phyloP scores from a whole-genome alignment of 1,284 basidiomycete species.

The Somion occarium region DNA sequence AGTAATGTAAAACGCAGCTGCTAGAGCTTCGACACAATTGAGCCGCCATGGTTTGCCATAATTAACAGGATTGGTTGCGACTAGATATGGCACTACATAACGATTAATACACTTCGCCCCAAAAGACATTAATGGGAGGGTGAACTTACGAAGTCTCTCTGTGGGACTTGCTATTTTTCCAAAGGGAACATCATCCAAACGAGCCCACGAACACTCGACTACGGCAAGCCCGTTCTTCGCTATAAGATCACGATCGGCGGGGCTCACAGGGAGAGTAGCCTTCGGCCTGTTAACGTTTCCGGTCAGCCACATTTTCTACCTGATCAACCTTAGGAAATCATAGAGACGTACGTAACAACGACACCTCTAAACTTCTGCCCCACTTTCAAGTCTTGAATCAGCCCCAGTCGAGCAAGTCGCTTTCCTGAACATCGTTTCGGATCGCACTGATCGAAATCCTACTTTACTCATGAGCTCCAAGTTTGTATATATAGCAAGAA shows the following conservation, averaged over 20 bases:
- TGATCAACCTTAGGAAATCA: neutral
- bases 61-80: constrained; percentile 92
- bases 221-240: constrained; percentile 82
- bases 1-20: constrained; percentile 89
- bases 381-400: constrained; percentile 82
- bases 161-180: constrained; percentile 90
- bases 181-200: constrained; percentile 92
- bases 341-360: constrained; percentile 77
- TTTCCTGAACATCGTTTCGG: constrained; percentile 94
- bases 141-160: constrained; percentile 77
- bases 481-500: neutral
- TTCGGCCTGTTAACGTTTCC: constrained; percentile 60
- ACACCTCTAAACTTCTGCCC: constrained; percentile 88
- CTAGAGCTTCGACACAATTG: constrained; percentile 91
- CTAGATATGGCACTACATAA: constrained; percentile 78
- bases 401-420: constrained; percentile 81
- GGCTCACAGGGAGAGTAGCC: constrained; percentile 77
- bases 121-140: neutral
- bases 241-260: constrained; percentile 82
- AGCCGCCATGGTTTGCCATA: constrained; percentile 93
- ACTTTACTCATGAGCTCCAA: neutral
- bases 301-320: neutral
- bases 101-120: neutral
- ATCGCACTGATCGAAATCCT: constrained; percentile 98
- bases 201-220: constrained; percentile 97